A percentile compares a stretch with the other conserved stretches of the same genome.
Evolutionary conservation across 345 rosid species (phyloP).

Genomic region (Populus simonii): DNA sequence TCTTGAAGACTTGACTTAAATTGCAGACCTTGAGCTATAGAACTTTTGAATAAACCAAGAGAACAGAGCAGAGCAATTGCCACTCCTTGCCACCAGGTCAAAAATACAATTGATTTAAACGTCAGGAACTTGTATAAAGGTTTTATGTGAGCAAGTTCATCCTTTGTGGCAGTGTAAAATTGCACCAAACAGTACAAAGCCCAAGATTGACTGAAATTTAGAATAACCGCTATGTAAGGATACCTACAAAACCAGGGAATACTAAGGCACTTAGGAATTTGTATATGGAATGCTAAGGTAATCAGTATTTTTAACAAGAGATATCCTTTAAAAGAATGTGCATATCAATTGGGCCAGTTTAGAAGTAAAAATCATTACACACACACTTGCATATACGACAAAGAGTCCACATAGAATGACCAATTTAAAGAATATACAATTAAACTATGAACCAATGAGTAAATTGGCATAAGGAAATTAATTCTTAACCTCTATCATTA

Average conservation of each 20-base stretch:
- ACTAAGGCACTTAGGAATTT: constrained; percentile 5
- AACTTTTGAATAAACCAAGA: constrained; percentile 79
- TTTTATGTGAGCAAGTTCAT: constrained; percentile 84
- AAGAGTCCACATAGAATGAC: not conserved
- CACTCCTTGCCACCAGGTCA: constrained; percentile 99
- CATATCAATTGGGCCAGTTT: not conserved
- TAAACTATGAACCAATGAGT: not conserved
- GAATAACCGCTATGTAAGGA: constrained; percentile 90
- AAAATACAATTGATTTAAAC: constrained; percentile 90
- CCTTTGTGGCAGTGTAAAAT: constrained; percentile 81
- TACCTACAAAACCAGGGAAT: constrained; percentile 59
- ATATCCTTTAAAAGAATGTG: not conserved
- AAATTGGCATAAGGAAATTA: not conserved
- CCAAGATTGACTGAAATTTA: constrained; percentile 99
- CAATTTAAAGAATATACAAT: not conserved
- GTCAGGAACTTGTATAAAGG: constrained; percentile 93
- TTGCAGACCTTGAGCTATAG: constrained; percentile 80
- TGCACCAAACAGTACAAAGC: constrained; percentile 96
- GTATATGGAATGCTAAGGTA: not conserved
- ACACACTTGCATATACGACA: not conserved
- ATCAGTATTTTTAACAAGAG: constrained; percentile 1
- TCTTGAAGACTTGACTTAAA: constrained; percentile 90
- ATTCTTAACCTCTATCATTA: not conserved
- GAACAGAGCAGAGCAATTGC: constrained; percentile 85
- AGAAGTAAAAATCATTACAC: not conserved